phyloP scores from a whole-genome alignment of 768 basidiomycete species.

The Panellus pusillus region DNA sequence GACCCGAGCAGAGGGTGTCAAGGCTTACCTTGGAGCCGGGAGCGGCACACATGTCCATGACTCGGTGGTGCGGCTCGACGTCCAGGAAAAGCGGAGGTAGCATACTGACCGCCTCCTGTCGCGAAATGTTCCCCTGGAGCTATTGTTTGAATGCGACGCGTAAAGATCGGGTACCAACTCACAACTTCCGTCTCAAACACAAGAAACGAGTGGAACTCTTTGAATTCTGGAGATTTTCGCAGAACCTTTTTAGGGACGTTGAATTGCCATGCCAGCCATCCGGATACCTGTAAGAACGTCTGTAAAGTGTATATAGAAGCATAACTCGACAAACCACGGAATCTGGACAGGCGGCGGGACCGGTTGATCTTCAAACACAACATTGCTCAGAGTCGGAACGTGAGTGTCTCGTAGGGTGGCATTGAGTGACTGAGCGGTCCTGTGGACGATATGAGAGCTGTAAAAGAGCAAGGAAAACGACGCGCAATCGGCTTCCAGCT shows the following conservation, averaged over 20 bases:
- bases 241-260: slow-evolving; percentile 87
- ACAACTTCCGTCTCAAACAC: slow-evolving; percentile 98
- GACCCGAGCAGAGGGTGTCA: neutral
- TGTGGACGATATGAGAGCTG: slow-evolving; percentile 27
- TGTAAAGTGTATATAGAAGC: neutral
- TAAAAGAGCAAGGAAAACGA: slow-evolving; percentile 10
- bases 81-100: slow-evolving; percentile 94
- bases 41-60: slow-evolving; percentile 98
- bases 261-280: slow-evolving; percentile 95
- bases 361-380: slow-evolving; percentile 72
- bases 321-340: slow-evolving; percentile 62
- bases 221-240: slow-evolving; percentile 86
- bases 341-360: slow-evolving; percentile 82
- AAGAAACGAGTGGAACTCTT: slow-evolving; percentile 92
- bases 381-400: slow-evolving; percentile 71
- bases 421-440: slow-evolving; percentile 74
- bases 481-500: slow-evolving; percentile 82
- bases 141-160: neutral
- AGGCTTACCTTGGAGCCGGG: slow-evolving; percentile 86
- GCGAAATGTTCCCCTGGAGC: slow-evolving; percentile 86
- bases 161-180: slow-evolving; percentile 28
- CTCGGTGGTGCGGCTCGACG: slow-evolving; percentile 91
- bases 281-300: slow-evolving; percentile 69
- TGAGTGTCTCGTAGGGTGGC: slow-evolving; percentile 73
- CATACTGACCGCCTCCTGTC: slow-evolving; percentile 99